Conservation (phyloP, 2,329 filamentous ascomycete species). For the Neopestalotiopsis rosae region DNA sequence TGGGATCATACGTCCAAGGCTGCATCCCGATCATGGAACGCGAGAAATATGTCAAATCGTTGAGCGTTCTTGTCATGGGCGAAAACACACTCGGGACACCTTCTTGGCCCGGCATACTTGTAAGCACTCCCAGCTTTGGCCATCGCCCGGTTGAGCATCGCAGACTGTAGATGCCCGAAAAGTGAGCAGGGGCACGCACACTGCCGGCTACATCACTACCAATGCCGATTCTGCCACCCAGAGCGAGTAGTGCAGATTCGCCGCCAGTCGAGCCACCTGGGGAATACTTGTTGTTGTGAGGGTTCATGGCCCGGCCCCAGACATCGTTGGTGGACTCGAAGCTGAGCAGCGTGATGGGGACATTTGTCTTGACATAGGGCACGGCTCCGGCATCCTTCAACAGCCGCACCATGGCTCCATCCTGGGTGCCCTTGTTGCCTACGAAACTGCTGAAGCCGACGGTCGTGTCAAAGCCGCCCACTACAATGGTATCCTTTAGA, state of each 20-base stretch:
- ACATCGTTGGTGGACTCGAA: constrained; percentile 81
- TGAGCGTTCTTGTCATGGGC: constrained; percentile 86
- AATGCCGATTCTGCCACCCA: constrained; percentile 85
- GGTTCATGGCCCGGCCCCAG: constrained; percentile 84
- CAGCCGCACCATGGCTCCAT: constrained; percentile 76
- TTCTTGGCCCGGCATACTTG: constrained; percentile 92
- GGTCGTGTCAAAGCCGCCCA: constrained; percentile 81
- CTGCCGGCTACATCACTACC: constrained; percentile 92
- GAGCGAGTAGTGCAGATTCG: constrained; percentile 81
- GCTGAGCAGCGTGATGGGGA: constrained; percentile 84
- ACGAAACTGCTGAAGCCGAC: constrained; percentile 81
- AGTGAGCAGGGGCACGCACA: constrained; percentile 86
- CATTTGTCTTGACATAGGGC: constrained; percentile 91
- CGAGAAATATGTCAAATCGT: constrained; percentile 85
- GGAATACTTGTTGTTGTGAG: constrained; percentile 82
- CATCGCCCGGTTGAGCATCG: constrained; percentile 88
- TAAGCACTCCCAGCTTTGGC: constrained; percentile 83
- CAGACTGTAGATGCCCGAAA: constrained; percentile 85
- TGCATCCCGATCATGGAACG: constrained; percentile 78
- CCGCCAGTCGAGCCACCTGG: constrained; percentile 90
- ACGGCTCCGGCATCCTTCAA: constrained; percentile 88
- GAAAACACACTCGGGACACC: constrained; percentile 88
- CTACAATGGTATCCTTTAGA: constrained; percentile 80
- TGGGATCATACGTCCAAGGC: constrained; percentile 89
- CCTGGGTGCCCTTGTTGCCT: constrained; percentile 67